phyloP scores from a whole-genome alignment of 768 basidiomycete species.

The Daedalea quercina region DNA sequence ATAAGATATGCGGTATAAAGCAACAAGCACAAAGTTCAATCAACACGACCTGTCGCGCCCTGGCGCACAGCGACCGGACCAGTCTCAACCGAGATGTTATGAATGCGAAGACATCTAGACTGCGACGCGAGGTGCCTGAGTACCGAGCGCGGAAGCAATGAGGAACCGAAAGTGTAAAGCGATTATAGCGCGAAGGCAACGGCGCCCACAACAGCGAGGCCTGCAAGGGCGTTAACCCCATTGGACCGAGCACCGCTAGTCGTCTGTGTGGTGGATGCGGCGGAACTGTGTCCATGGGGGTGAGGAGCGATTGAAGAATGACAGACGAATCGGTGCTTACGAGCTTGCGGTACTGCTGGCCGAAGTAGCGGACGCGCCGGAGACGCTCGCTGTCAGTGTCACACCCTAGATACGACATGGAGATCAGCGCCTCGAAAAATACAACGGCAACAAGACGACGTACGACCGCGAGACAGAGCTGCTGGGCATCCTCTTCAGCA shows the following conservation, averaged over 20 bases:
- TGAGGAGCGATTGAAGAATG: not conserved
- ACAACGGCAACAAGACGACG: constrained; percentile 3
- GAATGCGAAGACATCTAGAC: no score
- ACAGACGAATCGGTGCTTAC: constrained; percentile 1
- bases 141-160: no score
- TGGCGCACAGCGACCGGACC: no score
- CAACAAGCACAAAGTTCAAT: no score
- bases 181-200: constrained; percentile 40
- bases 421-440: not conserved
- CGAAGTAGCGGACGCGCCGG: constrained; percentile 18
- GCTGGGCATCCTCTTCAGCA: constrained; percentile 20
- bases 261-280: constrained; percentile 1
- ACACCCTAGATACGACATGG: constrained; percentile 36
- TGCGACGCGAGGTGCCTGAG: no score
- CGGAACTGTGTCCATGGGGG: not conserved
- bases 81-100: no score
- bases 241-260: constrained; percentile 21
- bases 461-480: constrained; percentile 21
- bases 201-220: constrained; percentile 37
- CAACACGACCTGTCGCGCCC: no score
- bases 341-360: constrained; percentile 10
- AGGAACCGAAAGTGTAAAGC: no score
- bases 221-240: constrained; percentile 31
- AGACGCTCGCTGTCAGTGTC: constrained; percentile 32
- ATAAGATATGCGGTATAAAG: no score